These are phyloP conservation scores for Candida hungchunana DNA, from an alignment of 805 yeast species.

Conservation along the genomic window DNA sequence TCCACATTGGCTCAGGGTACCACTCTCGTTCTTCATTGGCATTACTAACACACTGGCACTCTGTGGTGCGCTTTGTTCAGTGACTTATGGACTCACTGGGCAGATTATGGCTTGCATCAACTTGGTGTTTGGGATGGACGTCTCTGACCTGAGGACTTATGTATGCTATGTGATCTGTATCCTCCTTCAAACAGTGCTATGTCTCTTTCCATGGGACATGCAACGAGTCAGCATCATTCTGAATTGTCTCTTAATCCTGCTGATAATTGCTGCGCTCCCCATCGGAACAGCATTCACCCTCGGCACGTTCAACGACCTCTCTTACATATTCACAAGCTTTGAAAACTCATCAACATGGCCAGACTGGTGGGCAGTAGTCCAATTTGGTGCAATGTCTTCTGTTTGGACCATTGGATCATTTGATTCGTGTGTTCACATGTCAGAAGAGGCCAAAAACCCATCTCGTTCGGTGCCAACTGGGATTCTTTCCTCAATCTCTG, in stretches of 20 bases:
- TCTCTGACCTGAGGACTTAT: conserved; percentile 45
- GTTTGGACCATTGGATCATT: conserved; percentile 77
- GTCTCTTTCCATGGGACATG: conserved; percentile 12
- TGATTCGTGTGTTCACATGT: conserved; percentile 69
- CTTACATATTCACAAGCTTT: conserved; percentile 50
- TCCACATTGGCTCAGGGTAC: conserved; percentile 42
- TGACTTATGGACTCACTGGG: conserved; percentile 59
- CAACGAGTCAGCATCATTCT: conserved; percentile 45
- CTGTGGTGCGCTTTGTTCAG: conserved; percentile 58
- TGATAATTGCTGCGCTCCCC: conserved; percentile 57
- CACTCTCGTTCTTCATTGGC: conserved; percentile 57
- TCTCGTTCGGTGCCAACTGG: conserved; percentile 61
- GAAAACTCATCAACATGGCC: conserved; percentile 52
- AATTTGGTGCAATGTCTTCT: conserved; percentile 55
- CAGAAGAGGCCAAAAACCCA: conserved; percentile 67
- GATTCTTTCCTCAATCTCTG: conserved; percentile 52
- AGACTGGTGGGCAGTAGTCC: conserved; percentile 50
- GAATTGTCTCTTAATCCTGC: conserved; percentile 44
- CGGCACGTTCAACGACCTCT: conserved; percentile 41
- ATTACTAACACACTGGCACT: conserved; percentile 63
- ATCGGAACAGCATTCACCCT: conserved; percentile 39
- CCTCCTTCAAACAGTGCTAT: conserved; percentile 40
- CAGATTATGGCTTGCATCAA: conserved; percentile 52
- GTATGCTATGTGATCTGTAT: conserved; percentile 58
- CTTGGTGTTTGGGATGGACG: conserved; percentile 37